Evolutionary conservation across 306 rosid genomes (phyloP).

Genomic region (Ceratonia siliqua): DNA sequence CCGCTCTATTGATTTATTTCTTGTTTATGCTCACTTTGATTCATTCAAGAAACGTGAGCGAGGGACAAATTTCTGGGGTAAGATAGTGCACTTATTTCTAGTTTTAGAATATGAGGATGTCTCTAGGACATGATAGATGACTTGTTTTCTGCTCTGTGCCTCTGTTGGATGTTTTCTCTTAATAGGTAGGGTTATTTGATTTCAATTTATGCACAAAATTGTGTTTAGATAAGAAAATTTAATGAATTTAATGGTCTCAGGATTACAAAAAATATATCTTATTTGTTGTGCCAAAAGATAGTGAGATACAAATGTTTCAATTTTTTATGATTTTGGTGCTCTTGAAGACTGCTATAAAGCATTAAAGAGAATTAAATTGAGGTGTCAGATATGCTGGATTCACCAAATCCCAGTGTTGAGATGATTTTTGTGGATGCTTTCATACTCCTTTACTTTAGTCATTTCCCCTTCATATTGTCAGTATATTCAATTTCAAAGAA

Average conservation of each 20-base stretch:
- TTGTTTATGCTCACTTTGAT: neutral
- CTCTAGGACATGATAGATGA: neutral
- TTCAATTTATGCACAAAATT: constrained; percentile 7
- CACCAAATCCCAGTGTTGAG: neutral
- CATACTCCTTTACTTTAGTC: neutral
- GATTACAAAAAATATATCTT: neutral
- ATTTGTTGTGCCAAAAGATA: constrained; percentile 6
- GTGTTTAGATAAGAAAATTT: neutral
- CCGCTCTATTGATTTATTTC: neutral
- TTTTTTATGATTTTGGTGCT: neutral
- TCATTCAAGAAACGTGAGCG: neutral
- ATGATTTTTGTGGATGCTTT: neutral
- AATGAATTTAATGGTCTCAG: neutral
- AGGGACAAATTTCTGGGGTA: neutral
- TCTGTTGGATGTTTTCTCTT: neutral
- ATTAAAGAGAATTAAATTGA: constrained; percentile 14
- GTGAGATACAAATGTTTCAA: neutral
- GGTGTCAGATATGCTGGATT: neutral
- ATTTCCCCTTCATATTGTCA: constrained; percentile 1
- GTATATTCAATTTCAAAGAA: neutral
- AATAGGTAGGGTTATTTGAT: neutral
- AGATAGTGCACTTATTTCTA: neutral
- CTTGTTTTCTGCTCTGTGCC: neutral
- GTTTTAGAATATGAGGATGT: neutral
- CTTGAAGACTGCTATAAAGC: neutral